Evolutionary conservation across 2,329 filamentous ascomycete species (phyloP).

Genomic region (Calonectria pauciramosa): DNA sequence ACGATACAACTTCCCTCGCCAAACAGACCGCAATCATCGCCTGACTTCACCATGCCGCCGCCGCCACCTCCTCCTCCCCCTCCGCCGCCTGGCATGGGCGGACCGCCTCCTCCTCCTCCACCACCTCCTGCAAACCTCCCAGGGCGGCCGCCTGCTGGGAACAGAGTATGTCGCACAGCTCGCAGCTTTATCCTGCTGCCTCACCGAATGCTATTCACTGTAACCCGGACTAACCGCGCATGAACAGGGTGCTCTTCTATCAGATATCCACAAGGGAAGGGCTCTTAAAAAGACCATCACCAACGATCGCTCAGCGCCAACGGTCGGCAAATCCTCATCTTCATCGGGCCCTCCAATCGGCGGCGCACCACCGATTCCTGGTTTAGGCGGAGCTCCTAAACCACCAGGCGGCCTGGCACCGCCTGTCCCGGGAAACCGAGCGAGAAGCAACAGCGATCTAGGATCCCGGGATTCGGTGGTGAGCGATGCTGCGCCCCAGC

Average conservation of each 20-base stretch:
- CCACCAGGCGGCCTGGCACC: constrained; percentile 78
- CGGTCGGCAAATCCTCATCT: constrained; percentile 59
- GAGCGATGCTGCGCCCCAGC: constrained; percentile 77
- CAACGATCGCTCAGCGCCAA: constrained; percentile 91
- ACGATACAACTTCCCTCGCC: constrained; percentile 33
- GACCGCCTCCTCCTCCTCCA: constrained; percentile 76
- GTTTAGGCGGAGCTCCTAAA: constrained; percentile 59
- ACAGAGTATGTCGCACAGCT: constrained; percentile 70
- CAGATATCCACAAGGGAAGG: constrained; percentile 88
- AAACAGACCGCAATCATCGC: constrained; percentile 21
- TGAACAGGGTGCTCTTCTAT: constrained; percentile 83
- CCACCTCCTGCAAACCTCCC: constrained; percentile 66
- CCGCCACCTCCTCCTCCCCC: constrained; percentile 81
- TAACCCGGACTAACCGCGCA: constrained; percentile 22
- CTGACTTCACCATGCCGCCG: constrained; percentile 54
- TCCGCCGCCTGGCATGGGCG: constrained; percentile 73
- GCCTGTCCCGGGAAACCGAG: constrained; percentile 77
- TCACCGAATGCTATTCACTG: background rate
- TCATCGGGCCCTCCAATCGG: constrained; percentile 72
- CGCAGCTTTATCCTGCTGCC: background rate
- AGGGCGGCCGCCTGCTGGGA: constrained; percentile 65
- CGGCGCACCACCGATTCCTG: constrained; percentile 86
- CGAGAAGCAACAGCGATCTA: constrained; percentile 87
- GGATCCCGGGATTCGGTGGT: constrained; percentile 61
- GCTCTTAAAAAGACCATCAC: constrained; percentile 87